A percentile compares a stretch with the other conserved stretches of the same genome.
Evolutionary conservation across 1,284 basidiomycete genomes (phyloP).

Genomic region (Leucoagaricus sp.): DNA sequence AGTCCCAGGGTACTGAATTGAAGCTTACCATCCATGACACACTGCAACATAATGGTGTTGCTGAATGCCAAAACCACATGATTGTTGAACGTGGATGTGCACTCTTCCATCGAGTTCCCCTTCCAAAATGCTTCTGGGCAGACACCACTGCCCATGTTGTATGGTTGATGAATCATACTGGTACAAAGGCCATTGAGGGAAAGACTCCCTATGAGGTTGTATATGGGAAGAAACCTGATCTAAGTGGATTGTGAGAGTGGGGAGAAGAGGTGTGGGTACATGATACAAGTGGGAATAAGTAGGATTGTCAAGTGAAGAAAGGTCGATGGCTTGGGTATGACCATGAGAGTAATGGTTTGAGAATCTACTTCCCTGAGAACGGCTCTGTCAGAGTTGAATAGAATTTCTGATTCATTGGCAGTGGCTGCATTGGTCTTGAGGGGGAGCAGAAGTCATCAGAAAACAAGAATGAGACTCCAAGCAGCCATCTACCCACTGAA

Average conservation of each 20-base stretch:
- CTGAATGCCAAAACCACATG: conserved; percentile 32
- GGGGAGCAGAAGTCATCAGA: not conserved
- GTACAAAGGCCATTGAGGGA: conserved; percentile 26
- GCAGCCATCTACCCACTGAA: not conserved
- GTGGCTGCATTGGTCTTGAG: not conserved
- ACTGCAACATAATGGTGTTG: conserved; percentile 35
- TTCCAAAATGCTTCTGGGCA: conserved; percentile 8
- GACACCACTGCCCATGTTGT: conserved; percentile 25
- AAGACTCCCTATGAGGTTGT: conserved; percentile 4
- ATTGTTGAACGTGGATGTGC: conserved; percentile 32
- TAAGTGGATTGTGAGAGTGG: not conserved
- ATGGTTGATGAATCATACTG: conserved; percentile 38
- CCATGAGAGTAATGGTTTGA: conserved; percentile 26
- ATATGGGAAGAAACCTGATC: conserved; percentile 11
- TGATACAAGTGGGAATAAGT: not conserved
- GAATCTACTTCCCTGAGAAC: conserved; percentile 32
- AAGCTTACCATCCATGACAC: conserved; percentile 35
- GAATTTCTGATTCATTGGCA: conserved; percentile 25
- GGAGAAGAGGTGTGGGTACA: not conserved
- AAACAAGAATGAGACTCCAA: not conserved
- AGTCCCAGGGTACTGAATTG: conserved; percentile 25
- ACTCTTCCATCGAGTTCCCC: conserved; percentile 25
- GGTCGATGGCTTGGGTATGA: conserved; percentile 33
- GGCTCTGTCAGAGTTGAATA: conserved; percentile 26
- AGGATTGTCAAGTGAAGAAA: not conserved